These are phyloP conservation scores for Cladosporium colombiae DNA, from an alignment of 2,329 filamentous ascomycete genomes.

Conservation along the genomic window DNA sequence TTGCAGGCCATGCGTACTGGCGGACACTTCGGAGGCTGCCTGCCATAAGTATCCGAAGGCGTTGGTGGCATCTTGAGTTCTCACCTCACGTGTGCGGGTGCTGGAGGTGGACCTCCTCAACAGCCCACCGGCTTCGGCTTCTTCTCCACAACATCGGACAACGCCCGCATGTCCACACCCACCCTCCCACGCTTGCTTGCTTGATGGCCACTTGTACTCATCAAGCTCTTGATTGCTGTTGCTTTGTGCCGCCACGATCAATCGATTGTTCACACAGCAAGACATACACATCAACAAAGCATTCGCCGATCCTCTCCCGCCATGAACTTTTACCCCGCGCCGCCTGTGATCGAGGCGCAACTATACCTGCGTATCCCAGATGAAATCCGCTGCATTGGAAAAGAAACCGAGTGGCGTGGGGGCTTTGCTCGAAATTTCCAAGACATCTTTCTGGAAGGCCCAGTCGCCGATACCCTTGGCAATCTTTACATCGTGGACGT, in stretches of 20 bases:
- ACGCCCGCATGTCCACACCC: neutral
- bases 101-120: neutral
- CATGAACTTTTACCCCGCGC: slow-evolving; percentile 42
- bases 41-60: neutral
- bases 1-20: neutral
- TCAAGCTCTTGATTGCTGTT: neutral
- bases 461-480: slow-evolving; percentile 36
- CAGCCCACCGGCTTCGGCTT: neutral
- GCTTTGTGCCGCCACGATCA: neutral
- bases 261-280: neutral
- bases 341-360: slow-evolving; percentile 39
- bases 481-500: slow-evolving; percentile 45
- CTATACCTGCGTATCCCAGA: slow-evolving; percentile 42
- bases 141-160: neutral
- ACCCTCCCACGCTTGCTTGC: neutral
- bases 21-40: neutral
- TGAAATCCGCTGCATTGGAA: slow-evolving; percentile 22
- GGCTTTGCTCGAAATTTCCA: slow-evolving; percentile 39
- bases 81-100: neutral
- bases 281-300: neutral
- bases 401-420: slow-evolving; percentile 43
- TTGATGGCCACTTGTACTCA: neutral
- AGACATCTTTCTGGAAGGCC: slow-evolving; percentile 46
- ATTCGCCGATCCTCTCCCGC: neutral
- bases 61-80: no score